These are phyloP conservation scores for Colletotrichum endophyticum DNA, from an alignment of 2,329 filamentous ascomycete species.

Conservation along the genomic window DNA sequence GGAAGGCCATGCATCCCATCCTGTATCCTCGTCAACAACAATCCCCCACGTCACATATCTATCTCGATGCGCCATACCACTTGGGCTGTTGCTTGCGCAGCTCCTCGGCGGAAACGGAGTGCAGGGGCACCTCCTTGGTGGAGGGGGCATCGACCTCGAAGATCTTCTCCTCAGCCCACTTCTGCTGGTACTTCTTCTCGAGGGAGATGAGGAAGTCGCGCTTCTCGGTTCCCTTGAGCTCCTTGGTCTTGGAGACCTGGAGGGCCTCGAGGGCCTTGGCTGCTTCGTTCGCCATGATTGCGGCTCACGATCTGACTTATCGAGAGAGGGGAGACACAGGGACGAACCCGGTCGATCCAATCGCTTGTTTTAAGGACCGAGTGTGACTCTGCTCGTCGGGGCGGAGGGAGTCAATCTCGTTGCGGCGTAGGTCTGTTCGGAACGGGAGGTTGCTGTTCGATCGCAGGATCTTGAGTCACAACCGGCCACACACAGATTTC, in stretches of 20 bases:
- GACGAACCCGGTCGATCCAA: conserved; percentile 4
- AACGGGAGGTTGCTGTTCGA: not conserved
- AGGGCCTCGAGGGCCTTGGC: conserved; percentile 56
- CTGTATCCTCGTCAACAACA: not conserved
- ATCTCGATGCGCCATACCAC: conserved; percentile 77
- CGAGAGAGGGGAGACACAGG: not conserved
- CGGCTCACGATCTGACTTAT: not conserved
- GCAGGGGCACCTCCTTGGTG: conserved; percentile 75
- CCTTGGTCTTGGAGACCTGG: conserved; percentile 63
- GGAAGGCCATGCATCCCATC: conserved; percentile 43
- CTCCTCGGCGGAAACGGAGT: conserved; percentile 74
- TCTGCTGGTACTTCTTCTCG: conserved; percentile 91
- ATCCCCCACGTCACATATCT: conserved; percentile 32
- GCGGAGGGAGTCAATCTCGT: not conserved
- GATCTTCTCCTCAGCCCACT: conserved; percentile 78
- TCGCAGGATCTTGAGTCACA: conserved; percentile 17
- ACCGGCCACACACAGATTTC: conserved; percentile 11
- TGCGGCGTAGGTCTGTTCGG: not conserved
- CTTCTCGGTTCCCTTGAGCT: conserved; percentile 79
- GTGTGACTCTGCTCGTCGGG: not conserved
- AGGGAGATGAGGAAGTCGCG: conserved; percentile 79
- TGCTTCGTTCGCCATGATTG: conserved; percentile 50
- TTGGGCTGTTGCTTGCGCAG: conserved; percentile 85
- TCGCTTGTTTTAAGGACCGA: not conserved
- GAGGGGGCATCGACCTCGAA: conserved; percentile 90